Percentiles rank a stretch among this genome's conserved stretches.
Evolutionary conservation across 768 basidiomycete genomes (phyloP).

Genomic region (Lactarius quietus): DNA sequence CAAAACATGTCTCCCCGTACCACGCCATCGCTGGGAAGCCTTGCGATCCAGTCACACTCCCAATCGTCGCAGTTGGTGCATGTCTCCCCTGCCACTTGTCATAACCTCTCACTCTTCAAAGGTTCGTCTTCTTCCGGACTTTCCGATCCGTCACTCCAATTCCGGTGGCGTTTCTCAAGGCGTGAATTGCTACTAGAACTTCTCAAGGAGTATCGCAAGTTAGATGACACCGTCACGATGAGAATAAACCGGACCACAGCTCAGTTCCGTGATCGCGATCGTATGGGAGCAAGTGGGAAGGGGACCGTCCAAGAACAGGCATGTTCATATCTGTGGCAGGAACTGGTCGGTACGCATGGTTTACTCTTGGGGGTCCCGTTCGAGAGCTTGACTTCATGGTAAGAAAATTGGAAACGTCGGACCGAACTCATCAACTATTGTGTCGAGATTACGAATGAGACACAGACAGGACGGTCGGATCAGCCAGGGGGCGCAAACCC

Average conservation of each 20-base stretch:
- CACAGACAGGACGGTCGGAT: slow-evolving; percentile 45
- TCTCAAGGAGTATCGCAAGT: slow-evolving; percentile 72
- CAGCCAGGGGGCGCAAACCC: slow-evolving; percentile 44
- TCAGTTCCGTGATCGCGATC: slow-evolving; percentile 67
- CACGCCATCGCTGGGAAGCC: slow-evolving; percentile 56
- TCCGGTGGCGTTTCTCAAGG: slow-evolving; percentile 9
- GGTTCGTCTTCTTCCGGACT: slow-evolving; percentile 36
- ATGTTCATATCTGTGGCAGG: slow-evolving; percentile 72
- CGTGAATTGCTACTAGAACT: slow-evolving; percentile 49
- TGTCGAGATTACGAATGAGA: slow-evolving; percentile 62
- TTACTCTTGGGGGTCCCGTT: slow-evolving; percentile 20
- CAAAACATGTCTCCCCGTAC: slow-evolving; percentile 38
- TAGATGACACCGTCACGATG: slow-evolving; percentile 80
- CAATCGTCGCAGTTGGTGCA: slow-evolving; percentile 60
- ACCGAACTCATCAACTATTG: slow-evolving; percentile 76
- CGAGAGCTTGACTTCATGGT: slow-evolving; percentile 38
- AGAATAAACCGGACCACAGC: slow-evolving; percentile 77
- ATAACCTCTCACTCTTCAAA: slow-evolving; percentile 76
- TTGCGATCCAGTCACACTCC: slow-evolving; percentile 63
- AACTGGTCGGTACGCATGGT: slow-evolving; percentile 58
- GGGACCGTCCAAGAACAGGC: slow-evolving; percentile 68
- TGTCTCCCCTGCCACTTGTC: slow-evolving; percentile 69
- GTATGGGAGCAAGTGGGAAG: slow-evolving; percentile 42
- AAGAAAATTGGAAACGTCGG: slow-evolving; percentile 63
- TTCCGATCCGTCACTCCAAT: slow-evolving; percentile 6